These are phyloP conservation scores for Neospermospora avenae DNA, from an alignment of 2,329 filamentous ascomycete species.

Conservation along the genomic window DNA sequence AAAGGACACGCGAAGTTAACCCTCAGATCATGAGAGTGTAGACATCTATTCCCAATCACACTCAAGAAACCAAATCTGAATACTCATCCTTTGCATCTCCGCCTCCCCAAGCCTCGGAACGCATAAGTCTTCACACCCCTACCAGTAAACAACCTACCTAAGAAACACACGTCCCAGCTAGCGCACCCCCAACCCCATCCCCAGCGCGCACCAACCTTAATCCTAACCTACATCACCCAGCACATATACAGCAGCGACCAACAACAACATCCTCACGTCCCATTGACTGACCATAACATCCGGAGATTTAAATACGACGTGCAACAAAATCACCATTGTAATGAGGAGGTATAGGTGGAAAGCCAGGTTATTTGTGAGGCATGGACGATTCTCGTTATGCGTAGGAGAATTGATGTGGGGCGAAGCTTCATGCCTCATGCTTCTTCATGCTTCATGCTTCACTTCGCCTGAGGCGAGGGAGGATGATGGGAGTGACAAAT, in stretches of 20 bases:
- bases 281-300: not conserved
- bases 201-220: not conserved
- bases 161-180: not conserved
- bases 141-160: not conserved
- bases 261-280: not conserved
- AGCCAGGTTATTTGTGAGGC: not conserved
- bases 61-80: not conserved
- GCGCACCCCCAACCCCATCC: not conserved
- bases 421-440: conserved; percentile 2
- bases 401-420: not conserved
- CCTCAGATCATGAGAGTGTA: too few relatives aligned
- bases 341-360: not conserved
- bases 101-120: not conserved
- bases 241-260: too few relatives aligned
- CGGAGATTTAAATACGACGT: conserved; percentile 23
- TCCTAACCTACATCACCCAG: too few relatives aligned
- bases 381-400: not conserved
- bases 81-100: too few relatives aligned
- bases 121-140: not conserved
- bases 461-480: not conserved
- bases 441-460: conserved; percentile 3
- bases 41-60: not conserved
- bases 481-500: not conserved
- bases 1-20: too few relatives aligned
- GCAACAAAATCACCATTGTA: conserved; percentile 11